Evolutionary conservation across 805 yeast species (phyloP).

Genomic region (Wickerhamomyces sydowiorum): DNA sequence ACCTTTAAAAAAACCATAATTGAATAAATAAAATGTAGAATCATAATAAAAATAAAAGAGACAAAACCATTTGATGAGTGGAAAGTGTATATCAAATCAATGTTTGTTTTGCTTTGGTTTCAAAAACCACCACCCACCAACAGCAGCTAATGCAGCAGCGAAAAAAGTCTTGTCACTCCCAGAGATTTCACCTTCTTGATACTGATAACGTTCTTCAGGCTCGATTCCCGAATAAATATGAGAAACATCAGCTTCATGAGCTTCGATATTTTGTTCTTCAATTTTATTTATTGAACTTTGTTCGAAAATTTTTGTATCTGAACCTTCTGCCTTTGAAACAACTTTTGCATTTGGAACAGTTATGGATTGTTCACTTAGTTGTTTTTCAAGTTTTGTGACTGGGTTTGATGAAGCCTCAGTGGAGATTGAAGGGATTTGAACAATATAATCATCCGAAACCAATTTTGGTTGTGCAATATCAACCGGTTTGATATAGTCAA

Average conservation of each 20-base stretch:
- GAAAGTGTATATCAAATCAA: too few relatives aligned
- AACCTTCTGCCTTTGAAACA: constrained; percentile 21
- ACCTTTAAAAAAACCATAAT: too few relatives aligned
- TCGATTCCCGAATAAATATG: constrained; percentile 6
- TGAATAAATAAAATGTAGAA: not conserved
- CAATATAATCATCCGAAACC: constrained; percentile 42
- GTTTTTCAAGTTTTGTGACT: constrained; percentile 23
- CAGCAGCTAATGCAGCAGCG: constrained; percentile 19
- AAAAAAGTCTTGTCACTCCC: constrained; percentile 21
- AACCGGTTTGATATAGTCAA: constrained; percentile 44
- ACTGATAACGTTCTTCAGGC: constrained; percentile 14
- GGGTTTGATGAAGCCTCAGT: constrained; percentile 39
- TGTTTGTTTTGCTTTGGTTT: constrained; percentile 9
- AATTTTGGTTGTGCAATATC: constrained; percentile 31
- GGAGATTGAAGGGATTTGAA: constrained; percentile 38
- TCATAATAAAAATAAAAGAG: not conserved
- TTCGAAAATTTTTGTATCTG: constrained; percentile 18
- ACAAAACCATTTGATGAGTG: too few relatives aligned
- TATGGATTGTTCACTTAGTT: constrained; percentile 5
- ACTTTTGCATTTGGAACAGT: constrained; percentile 11
- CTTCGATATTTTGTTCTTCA: constrained; percentile 11
- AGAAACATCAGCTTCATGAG: constrained; percentile 6
- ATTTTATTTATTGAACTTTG: constrained; percentile 12
- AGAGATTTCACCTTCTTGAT: constrained; percentile 11
- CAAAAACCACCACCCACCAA: constrained; percentile 25